Percentiles rank a stretch among this genome's conserved stretches.
Evolutionary conservation across 2,329 filamentous ascomycete species (phyloP).

Genomic region (Claviceps africana): DNA sequence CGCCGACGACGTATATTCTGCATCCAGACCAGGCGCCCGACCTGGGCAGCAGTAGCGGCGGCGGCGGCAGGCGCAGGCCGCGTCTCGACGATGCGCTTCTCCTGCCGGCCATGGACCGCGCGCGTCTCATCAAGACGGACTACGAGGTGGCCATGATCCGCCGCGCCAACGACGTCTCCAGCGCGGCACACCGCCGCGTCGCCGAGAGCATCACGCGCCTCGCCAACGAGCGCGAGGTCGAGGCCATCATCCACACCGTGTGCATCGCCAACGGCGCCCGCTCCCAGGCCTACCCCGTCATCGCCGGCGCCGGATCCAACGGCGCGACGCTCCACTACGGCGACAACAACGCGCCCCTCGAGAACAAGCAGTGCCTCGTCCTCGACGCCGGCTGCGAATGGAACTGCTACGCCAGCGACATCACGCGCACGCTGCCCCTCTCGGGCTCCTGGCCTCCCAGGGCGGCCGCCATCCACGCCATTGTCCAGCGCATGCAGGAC

Average conservation of each 20-base stretch:
- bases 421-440: constrained; percentile 78
- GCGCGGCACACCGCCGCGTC: constrained; percentile 60
- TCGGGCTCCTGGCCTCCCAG: constrained; percentile 53
- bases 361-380: constrained; percentile 58
- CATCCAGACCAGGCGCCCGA: constrained; percentile 29
- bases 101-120: constrained; percentile 60
- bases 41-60: background rate
- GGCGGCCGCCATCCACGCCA: constrained; percentile 57
- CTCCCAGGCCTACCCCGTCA: constrained; percentile 74
- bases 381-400: constrained; percentile 84
- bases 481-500: constrained; percentile 71
- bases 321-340: constrained; percentile 79
- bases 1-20: constrained; percentile 29
- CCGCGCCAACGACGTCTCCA: constrained; percentile 67
- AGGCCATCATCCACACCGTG: constrained; percentile 59
- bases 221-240: constrained; percentile 67
- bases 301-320: constrained; percentile 72
- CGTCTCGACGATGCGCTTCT: constrained; percentile 39
- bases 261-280: constrained; percentile 63
- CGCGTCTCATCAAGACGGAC: constrained; percentile 69
- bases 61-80: constrained; percentile 14
- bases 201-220: constrained; percentile 49
- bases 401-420: constrained; percentile 73
- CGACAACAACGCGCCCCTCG: constrained; percentile 60
- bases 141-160: constrained; percentile 76